Percentiles rank a stretch among this genome's conserved stretches.
Conservation (phyloP, 2,329 filamentous ascomycete species). For the Zasmidium cellare region DNA sequence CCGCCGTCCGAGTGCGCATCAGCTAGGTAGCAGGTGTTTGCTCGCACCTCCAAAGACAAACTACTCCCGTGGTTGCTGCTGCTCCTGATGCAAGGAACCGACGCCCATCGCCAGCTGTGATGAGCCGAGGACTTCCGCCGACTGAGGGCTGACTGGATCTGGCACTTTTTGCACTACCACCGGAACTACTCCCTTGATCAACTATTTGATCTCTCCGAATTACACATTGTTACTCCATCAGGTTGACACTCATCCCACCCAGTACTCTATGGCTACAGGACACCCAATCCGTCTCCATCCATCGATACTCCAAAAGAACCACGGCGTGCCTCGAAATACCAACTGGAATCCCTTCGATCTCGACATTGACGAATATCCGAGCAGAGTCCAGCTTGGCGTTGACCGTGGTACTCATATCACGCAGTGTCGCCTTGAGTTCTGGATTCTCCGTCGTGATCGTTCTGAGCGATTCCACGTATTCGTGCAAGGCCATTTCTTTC, state of each 20-base stretch:
- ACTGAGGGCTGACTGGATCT: too few species aligned
- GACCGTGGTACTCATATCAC: background rate
- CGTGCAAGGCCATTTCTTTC: background rate
- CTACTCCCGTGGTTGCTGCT: too few species aligned
- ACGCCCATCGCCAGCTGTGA: background rate
- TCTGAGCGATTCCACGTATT: background rate
- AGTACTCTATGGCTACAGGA: background rate
- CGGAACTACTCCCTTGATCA: background rate
- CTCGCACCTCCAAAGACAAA: too few species aligned
- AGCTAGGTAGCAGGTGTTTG: too few species aligned
- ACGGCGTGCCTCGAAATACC: background rate
- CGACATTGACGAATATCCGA: background rate
- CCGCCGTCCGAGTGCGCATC: background rate
- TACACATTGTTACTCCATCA: background rate
- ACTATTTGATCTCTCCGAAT: too few species aligned
- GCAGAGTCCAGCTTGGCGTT: background rate
- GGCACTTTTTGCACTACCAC: too few species aligned
- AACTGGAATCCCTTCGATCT: background rate
- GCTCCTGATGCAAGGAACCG: too few species aligned
- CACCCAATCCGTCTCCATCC: too few species aligned
- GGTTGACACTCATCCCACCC: background rate
- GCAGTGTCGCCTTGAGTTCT: background rate
- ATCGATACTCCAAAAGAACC: background rate
- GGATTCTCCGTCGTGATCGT: background rate
- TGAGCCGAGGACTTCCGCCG: background rate